These are phyloP conservation scores for Candida buenavistaensis DNA, from an alignment of 1,139 yeast species.

Conservation along the genomic window DNA sequence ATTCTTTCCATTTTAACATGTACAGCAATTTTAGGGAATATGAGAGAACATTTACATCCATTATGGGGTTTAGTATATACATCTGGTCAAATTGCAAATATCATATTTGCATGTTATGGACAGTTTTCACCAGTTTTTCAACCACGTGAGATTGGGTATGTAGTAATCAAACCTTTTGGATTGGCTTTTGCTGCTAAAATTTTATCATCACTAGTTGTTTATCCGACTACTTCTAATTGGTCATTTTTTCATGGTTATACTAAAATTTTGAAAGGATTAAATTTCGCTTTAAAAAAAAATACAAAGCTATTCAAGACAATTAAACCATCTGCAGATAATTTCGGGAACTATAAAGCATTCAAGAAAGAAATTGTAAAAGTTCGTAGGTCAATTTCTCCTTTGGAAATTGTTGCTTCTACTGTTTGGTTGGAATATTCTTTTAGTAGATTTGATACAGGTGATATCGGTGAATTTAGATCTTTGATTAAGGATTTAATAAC, in stretches of 20 bases:
- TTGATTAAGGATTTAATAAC: conserved; percentile 25
- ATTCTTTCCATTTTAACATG: conserved; percentile 27
- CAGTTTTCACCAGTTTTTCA: conserved; percentile 28
- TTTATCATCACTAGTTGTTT: conserved; percentile 21
- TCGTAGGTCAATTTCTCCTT: conserved; percentile 20
- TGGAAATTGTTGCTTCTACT: conserved; percentile 24
- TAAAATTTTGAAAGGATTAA: conserved; percentile 18
- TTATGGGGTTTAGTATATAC: conserved; percentile 23
- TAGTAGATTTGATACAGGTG: conserved; percentile 31
- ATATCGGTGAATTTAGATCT: conserved; percentile 28
- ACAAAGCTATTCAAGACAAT: conserved; percentile 24
- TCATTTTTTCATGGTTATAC: conserved; percentile 21
- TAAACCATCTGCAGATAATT: conserved; percentile 29
- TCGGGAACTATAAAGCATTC: conserved; percentile 22
- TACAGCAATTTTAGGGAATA: conserved; percentile 24
- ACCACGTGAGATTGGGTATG: conserved; percentile 22
- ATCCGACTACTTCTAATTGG: conserved; percentile 31
- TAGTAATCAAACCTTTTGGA: conserved; percentile 27
- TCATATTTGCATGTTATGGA: conserved; percentile 26
- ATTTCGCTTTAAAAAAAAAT: conserved; percentile 21
- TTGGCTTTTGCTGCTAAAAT: conserved; percentile 23
- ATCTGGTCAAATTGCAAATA: conserved; percentile 22
- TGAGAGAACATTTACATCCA: conserved; percentile 20
- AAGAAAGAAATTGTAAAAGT: conserved; percentile 20
- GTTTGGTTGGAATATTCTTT: conserved; percentile 26